Percentiles rank a stretch among this genome's conserved stretches.
phyloP scores from a whole-genome alignment of 2,329 filamentous ascomycete species.

The Pestalotiopsis sp. region DNA sequence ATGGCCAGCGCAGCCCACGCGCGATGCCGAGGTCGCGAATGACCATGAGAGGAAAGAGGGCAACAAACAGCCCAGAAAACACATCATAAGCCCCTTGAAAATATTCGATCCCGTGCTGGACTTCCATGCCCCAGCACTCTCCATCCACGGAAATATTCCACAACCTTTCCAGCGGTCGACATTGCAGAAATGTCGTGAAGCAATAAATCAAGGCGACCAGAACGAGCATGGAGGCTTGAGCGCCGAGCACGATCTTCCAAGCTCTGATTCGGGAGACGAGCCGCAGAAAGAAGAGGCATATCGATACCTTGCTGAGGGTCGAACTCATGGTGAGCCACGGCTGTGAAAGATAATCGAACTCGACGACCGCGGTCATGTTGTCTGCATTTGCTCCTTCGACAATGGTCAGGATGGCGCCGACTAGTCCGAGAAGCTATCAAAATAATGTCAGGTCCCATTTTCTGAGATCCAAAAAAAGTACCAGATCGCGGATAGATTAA shows the following conservation, averaged over 20 bases:
- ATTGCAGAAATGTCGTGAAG: constrained; percentile 38
- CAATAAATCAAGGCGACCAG: constrained; percentile 34
- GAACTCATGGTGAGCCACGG: constrained; percentile 39
- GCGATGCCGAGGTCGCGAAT: constrained; percentile 31
- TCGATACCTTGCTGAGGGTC: constrained; percentile 39
- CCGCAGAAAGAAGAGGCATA: constrained; percentile 38
- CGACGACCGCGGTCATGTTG: constrained; percentile 28
- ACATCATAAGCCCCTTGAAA: constrained; percentile 40
- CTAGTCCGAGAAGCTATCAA: constrained; percentile 33
- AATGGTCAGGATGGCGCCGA: constrained; percentile 37
- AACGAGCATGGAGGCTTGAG: constrained; percentile 34
- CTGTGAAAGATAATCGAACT: constrained; percentile 38
- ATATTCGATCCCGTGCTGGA: constrained; percentile 36
- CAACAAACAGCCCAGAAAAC: constrained; percentile 39
- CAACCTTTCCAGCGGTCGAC: constrained; percentile 38
- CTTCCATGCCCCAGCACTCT: constrained; percentile 34
- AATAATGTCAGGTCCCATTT: not conserved
- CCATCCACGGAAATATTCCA: constrained; percentile 35
- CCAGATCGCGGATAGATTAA: not conserved
- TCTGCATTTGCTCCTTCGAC: constrained; percentile 32
- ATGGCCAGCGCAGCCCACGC: constrained; percentile 34
- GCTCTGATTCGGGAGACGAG: constrained; percentile 29
- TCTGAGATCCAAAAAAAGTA: not conserved
- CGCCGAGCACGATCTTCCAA: constrained; percentile 34
- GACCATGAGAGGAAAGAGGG: constrained; percentile 35